Evolutionary conservation across 768 basidiomycete species (phyloP), one percentile per base, ranked within the genome.

Genomic region (Trametes maxima): DNA sequence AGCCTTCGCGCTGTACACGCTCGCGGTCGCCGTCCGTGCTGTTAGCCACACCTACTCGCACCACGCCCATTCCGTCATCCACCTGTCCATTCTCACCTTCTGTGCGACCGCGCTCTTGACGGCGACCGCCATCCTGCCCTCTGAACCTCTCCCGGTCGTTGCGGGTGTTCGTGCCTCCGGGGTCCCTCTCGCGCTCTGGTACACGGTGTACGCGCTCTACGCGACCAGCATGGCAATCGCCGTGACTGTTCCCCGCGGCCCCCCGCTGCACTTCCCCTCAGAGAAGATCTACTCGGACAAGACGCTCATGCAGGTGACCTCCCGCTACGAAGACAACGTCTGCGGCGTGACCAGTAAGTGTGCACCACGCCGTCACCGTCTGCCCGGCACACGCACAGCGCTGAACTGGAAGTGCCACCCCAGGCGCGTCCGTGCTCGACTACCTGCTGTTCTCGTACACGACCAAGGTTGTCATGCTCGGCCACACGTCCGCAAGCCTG

Each of bases 381-480:
- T 14, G 25, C 22, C n/a, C n/a, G 28, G 24, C 36, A 17, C 28
- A 47, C 13, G 3, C 8, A n/a, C 37, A 33, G 46, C 39, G 19
- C 8, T 52, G 19, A 48, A 8, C 21, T 25, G n/a, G 14, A n/a
- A n/a, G n/a, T n/a, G n/a, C n/a, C 46, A 36, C 59, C 36, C 59
- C 68, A 81, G 87, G 80, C 58, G 79, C 85, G 22, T 87, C 86
- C 5, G 76, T 81, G 0, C 84, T 81, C 79, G 83, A 82, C 57
- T 75, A 78, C 52, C 73, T 97, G 5, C 74, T 94, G n/a, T 97
- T 97, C 74, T 86, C 86, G 16, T 95, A 94, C 72, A 92, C 90
- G 39, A 95, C 93, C 1, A 87, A 89, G 62, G 91, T 97, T 14
- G 85, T 95, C 57, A 86, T 87, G 83, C 85, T 94, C 43, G 94